phyloP scores from a whole-genome alignment of 108 stramenopile species.

The Parmales sp. region DNA sequence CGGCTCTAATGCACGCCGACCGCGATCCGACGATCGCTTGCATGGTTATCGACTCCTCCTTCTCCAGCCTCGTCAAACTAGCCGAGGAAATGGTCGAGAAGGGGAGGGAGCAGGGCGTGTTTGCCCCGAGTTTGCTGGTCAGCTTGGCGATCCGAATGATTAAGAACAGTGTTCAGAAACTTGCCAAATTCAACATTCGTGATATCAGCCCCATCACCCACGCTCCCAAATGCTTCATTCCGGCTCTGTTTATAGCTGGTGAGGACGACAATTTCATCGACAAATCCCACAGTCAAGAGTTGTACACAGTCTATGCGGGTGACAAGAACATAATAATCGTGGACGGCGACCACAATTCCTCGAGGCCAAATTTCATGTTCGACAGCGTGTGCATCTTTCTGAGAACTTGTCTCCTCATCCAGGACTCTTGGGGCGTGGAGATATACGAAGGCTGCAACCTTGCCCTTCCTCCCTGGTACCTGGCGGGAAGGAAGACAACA shows the following conservation, averaged over 20 bases:
- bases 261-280: constrained; percentile 90
- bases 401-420: constrained; percentile 72
- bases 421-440: background rate
- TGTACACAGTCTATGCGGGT: constrained; percentile 84
- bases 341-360: constrained; percentile 94
- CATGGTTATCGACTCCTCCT: constrained; percentile 94
- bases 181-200: constrained; percentile 81
- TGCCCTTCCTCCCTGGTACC: background rate
- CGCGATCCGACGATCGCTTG: constrained; percentile 91
- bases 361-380: constrained; percentile 88
- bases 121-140: constrained; percentile 62
- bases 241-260: constrained; percentile 85
- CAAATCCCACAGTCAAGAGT: constrained; percentile 62
- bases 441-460: background rate
- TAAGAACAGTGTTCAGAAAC: constrained; percentile 57
- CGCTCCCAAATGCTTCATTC: constrained; percentile 84
- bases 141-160: constrained; percentile 74
- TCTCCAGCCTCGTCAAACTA: constrained; percentile 79
- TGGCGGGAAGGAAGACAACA: background rate
- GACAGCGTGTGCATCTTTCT: constrained; percentile 89
- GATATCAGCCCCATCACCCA: constrained; percentile 76
- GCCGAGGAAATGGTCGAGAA: constrained; percentile 95
- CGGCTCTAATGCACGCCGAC: constrained; percentile 91
- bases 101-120: constrained; percentile 75
- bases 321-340: constrained; percentile 93